These are phyloP conservation scores for Russula ochroleuca DNA, from an alignment of 768 basidiomycete species.

Conservation along the genomic window DNA sequence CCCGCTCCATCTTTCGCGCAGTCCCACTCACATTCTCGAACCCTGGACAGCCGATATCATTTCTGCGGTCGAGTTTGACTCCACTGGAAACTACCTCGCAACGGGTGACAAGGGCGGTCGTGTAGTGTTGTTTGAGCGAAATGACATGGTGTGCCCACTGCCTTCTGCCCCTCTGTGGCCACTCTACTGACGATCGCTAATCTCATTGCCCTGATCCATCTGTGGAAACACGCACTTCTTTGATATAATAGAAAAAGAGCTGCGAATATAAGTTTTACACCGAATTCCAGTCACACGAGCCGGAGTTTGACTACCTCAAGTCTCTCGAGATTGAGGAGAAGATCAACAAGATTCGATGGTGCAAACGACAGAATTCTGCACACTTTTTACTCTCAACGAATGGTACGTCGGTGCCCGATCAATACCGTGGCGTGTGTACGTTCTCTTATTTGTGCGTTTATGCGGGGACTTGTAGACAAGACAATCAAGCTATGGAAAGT, in stretches of 20 bases:
- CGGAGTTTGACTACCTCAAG: conserved; percentile 99
- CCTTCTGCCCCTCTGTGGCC: not conserved
- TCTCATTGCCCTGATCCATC: conserved; percentile 27
- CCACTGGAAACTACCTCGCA: conserved; percentile 98
- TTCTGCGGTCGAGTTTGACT: conserved; percentile 99
- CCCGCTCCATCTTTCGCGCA: conserved; percentile 13
- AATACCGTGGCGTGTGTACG: conserved; percentile 10
- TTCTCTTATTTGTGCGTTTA: conserved; percentile 8
- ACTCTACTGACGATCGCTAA: conserved; percentile 11
- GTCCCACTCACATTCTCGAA: conserved; percentile 10
- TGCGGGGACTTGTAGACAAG: conserved; percentile 62
- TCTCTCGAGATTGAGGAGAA: conserved; percentile 99
- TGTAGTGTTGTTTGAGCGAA: conserved; percentile 97
- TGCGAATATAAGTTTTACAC: conserved; percentile 99
- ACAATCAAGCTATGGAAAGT: conserved; percentile 99
- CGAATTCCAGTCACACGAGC: conserved; percentile 99
- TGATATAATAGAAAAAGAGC: conserved; percentile 81
- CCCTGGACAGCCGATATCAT: conserved; percentile 88
- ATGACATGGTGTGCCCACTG: conserved; percentile 73
- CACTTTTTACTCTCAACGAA: conserved; percentile 98
- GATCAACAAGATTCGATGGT: conserved; percentile 99
- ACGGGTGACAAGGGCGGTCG: conserved; percentile 99
- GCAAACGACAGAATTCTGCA: conserved; percentile 94
- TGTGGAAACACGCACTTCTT: not conserved
- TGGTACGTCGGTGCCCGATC: conserved; percentile 47